phyloP scores from a whole-genome alignment of 2,329 filamentous ascomycete genomes.

The Orbilia blumenaviensis region DNA sequence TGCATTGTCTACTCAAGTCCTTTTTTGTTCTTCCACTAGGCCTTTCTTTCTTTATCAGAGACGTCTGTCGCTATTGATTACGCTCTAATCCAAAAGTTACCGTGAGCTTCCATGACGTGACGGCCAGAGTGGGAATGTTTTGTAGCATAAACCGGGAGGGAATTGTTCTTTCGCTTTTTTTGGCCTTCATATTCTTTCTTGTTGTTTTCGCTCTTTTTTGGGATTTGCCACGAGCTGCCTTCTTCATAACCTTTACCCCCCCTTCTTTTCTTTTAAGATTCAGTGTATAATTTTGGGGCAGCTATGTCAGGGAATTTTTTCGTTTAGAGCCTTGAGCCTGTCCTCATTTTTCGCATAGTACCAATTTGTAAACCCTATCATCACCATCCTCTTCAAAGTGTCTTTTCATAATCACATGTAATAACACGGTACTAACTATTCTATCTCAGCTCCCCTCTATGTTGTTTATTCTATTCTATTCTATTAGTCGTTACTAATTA shows the following conservation, averaged over 20 bases:
- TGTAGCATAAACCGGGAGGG: neutral
- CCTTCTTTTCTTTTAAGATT: neutral
- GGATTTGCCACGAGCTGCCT: neutral
- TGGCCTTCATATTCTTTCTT: too few relatives aligned
- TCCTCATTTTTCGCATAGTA: neutral
- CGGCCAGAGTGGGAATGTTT: neutral
- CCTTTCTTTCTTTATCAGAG: neutral
- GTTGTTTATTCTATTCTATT: too few relatives aligned
- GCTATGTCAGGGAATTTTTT: neutral
- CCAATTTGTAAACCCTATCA: neutral
- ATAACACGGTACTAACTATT: too few relatives aligned
- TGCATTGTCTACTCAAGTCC: conserved; percentile 2
- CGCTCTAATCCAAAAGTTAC: neutral
- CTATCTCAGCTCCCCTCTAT: too few relatives aligned
- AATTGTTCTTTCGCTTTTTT: conserved; percentile 4
- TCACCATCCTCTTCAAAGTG: too few relatives aligned
- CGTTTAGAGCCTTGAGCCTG: neutral
- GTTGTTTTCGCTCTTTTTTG: neutral
- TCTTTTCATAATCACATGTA: too few relatives aligned
- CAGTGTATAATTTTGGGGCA: neutral
- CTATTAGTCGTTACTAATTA: too few relatives aligned
- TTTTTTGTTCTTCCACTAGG: neutral
- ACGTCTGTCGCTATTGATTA: neutral
- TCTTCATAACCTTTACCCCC: neutral
- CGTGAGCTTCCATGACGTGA: neutral